These are phyloP conservation scores for Coelastrella sp. DNA, from an alignment of 139 green algal species.

Conservation along the genomic window DNA sequence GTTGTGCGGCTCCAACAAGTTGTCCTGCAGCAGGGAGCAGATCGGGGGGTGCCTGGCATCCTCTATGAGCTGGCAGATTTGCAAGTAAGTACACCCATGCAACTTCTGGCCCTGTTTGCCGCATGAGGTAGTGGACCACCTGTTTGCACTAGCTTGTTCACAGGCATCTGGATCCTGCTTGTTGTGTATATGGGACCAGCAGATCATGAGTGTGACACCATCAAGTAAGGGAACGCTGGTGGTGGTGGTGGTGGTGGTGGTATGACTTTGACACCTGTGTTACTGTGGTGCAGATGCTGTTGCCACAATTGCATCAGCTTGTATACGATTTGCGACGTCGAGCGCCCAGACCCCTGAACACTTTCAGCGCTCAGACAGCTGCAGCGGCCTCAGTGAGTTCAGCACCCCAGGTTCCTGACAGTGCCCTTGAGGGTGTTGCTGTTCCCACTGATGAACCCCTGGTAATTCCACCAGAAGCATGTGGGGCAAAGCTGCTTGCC, in stretches of 20 bases:
- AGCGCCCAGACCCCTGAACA: background rate
- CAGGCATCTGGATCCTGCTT: no score
- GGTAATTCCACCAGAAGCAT: constrained; percentile 7
- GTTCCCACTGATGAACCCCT: constrained; percentile 52
- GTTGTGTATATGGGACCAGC: no score
- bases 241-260: no score
- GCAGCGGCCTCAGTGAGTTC: constrained; percentile 64
- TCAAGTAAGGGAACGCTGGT: no score
- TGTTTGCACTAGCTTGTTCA: no score
- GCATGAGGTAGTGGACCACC: no score
- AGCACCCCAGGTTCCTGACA: constrained; percentile 38
- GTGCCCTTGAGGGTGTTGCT: background rate
- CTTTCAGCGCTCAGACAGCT: background rate
- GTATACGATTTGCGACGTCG: constrained; percentile 57
- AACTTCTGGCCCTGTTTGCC: background rate
- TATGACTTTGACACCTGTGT: no score
- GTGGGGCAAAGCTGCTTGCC: constrained; percentile 66
- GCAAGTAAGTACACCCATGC: constrained; percentile 39
- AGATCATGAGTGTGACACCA: no score
- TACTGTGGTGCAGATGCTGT: constrained; percentile 67
- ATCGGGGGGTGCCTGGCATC: constrained; percentile 64
- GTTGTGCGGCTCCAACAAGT: constrained; percentile 81
- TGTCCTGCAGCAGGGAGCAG: constrained; percentile 57
- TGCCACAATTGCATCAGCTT: constrained; percentile 77
- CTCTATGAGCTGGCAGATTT: constrained; percentile 77